Evolutionary conservation across 2,329 filamentous ascomycete genomes (phyloP).

Genomic region (Emergomyces pasteurianus): DNA sequence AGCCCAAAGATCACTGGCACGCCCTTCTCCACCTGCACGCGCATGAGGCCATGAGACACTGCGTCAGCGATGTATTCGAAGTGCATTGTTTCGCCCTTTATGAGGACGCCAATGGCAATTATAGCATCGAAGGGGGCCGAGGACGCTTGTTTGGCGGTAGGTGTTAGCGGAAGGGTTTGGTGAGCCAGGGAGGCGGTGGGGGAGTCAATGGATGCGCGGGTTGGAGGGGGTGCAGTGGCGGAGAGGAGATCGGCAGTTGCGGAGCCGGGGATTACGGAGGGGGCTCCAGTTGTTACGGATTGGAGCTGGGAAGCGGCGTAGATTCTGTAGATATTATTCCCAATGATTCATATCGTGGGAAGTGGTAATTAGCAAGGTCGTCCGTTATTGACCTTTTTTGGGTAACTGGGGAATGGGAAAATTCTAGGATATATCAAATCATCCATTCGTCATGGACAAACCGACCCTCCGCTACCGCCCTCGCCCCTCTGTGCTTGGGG

Average conservation of each 20-base stretch:
- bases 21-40: conserved; percentile 77
- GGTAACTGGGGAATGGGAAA: conserved; percentile 2
- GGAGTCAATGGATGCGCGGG: conserved; percentile 29
- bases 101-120: conserved; percentile 88
- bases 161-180: neutral
- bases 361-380: neutral
- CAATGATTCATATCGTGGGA: neutral
- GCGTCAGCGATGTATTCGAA: conserved; percentile 97
- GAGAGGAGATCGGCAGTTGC: conserved; percentile 46
- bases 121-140: conserved; percentile 73
- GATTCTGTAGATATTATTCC: conserved; percentile 41
- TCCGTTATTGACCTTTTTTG: neutral
- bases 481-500: too few relatives aligned
- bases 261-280: conserved; percentile 17
- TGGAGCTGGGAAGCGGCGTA: conserved; percentile 81
- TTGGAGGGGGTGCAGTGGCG: conserved; percentile 49
- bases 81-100: conserved; percentile 99
- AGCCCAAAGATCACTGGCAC: conserved; percentile 87
- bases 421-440: neutral
- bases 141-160: conserved; percentile 11
- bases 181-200: conserved; percentile 27
- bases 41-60: conserved; percentile 86
- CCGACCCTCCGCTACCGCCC: too few relatives aligned
- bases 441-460: neutral
- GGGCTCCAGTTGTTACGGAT: conserved; percentile 48